These are phyloP conservation scores for Cryomyces antarcticus DNA, from an alignment of 495 filamentous ascomycete genomes.

Conservation along the genomic window DNA sequence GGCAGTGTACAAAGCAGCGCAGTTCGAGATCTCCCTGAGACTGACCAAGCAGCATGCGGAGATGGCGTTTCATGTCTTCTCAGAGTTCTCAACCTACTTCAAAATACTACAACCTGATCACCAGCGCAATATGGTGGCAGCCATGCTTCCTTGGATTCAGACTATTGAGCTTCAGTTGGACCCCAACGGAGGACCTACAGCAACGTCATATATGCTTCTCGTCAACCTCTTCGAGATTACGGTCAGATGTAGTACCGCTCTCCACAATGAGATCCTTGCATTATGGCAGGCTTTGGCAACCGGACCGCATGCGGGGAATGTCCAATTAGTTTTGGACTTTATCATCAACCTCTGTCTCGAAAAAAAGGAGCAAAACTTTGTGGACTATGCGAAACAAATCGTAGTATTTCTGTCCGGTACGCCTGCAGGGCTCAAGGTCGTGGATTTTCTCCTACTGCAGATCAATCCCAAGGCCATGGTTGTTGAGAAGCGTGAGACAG, in stretches of 20 bases:
- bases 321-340: slow-evolving; percentile 83
- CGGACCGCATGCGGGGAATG: slow-evolving; percentile 85
- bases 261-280: slow-evolving; percentile 94
- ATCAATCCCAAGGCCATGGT: slow-evolving; percentile 85
- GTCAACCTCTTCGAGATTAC: slow-evolving; percentile 95
- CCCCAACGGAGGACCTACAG: slow-evolving; percentile 75
- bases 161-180: slow-evolving; percentile 85
- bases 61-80: slow-evolving; percentile 80
- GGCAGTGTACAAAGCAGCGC: slow-evolving; percentile 89
- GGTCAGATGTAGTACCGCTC: slow-evolving; percentile 55
- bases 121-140: slow-evolving; percentile 85
- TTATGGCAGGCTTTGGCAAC: slow-evolving; percentile 94
- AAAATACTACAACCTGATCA: slow-evolving; percentile 57
- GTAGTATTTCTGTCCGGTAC: slow-evolving; percentile 89
- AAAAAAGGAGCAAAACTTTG: slow-evolving; percentile 87
- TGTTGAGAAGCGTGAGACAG: slow-evolving; percentile 54
- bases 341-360: slow-evolving; percentile 87
- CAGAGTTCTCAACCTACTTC: slow-evolving; percentile 84
- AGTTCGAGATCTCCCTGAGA: slow-evolving; percentile 85
- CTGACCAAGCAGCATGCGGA: slow-evolving; percentile 77
- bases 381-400: slow-evolving; percentile 92
- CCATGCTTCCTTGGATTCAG: slow-evolving; percentile 91
- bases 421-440: slow-evolving; percentile 72
- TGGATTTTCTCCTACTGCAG: slow-evolving; percentile 80
- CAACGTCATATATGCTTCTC: slow-evolving; percentile 81